Evolutionary conservation across 306 rosid species (phyloP), one percentile per base, ranked within the genome.

Genomic region (Nissolia schottii): DNA sequence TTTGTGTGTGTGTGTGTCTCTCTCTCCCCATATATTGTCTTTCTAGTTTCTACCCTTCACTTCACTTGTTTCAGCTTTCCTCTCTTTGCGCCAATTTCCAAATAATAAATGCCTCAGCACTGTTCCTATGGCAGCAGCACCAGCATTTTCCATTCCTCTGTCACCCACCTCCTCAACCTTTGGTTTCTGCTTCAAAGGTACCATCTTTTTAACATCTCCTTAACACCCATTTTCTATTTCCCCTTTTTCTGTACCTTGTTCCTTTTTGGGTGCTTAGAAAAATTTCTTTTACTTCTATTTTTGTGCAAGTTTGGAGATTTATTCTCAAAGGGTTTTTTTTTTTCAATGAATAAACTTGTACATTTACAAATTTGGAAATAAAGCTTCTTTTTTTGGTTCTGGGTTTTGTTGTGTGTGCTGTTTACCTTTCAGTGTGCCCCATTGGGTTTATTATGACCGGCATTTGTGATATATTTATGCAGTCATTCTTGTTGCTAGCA

Each of bases 161-260:
- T 58, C 43, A 46, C 77, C 74, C 74, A 53, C 35, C 50, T 74
- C 56, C 81, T 77, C 74, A 63, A 25, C 68, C 19, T 65, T 5
- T 66, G 68, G 55, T 71, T 78, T 78, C 70, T 67, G 64, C 80
- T 66, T 14, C 6, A 70, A 81, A 81, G 88, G 88, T 84, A 49
- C 13, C 37, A 0, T 55, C 58, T 79, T 67, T 57, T 19, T 7
- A 0, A 3, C 67, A 61, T 32, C 10, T 38, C 29, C 15, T 55
- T 60, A 71, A 32, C 7, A 12, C 35, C 28, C 67, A 18, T 24
- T 0, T 64, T 78, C 56, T 35, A 2, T 64, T 54, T 54, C 4
- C 22, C 6, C 4, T 6, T 60, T 60, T 48, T 48, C 27, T 13
- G 19, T 7, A 29, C 22, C 15, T 22, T 46, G 4, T 13, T 72